Base-by-base conservation (phyloP, 2,329 filamentous ascomycete genomes). In the Diaporthe vaccinii region DNA sequence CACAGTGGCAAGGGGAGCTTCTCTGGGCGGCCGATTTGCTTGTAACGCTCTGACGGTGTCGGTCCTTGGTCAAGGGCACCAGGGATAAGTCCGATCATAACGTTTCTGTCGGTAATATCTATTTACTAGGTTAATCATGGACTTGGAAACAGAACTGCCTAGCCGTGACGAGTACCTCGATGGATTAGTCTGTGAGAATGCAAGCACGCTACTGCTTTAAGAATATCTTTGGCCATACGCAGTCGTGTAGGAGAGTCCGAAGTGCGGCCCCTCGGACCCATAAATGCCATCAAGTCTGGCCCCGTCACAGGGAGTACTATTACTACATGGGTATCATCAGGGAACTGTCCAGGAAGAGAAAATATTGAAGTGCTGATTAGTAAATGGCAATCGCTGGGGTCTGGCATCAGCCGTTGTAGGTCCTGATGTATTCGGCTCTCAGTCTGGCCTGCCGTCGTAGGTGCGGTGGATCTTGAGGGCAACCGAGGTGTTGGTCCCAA, bases 391-490 rank as follows among this genome's bases (percentile, higher is more conserved):
- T 58, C 51, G 51, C 36, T 44, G 25, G 51, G 67, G 15, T 70
- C n/a, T 22, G 67, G 4, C 10, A 70, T 58, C 7, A 31, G 25
- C 9, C 39, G 25, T 58, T 34, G 67, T 34, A 70, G 25, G 17
- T 70, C 36, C n/a, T 46, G 67, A 22, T n/a, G 67, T 15, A 58
- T 58, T 17, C 20, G 51, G n/a, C 51, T 70, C 34, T 70, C 67
- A 17, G 36, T 4, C 36, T 70, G 67, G 15, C 67, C 67, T 58
- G 51, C 67, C 20, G 20, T 70, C 36, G 51, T 70, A 4, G 36
- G 51, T 58, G 67, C 51, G 51, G 34, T 70, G 51, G 31, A 70
- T 70, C 36, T 58, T 70, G 12, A 70, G 67, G 17, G 67, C 36
- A 10, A 70, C 51, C n/a, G 36, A 70, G 15, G 36, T 70, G 25